Base-by-base conservation (phyloP, 2,329 filamentous ascomycete genomes). In the Zymoseptoria ardabiliae region DNA sequence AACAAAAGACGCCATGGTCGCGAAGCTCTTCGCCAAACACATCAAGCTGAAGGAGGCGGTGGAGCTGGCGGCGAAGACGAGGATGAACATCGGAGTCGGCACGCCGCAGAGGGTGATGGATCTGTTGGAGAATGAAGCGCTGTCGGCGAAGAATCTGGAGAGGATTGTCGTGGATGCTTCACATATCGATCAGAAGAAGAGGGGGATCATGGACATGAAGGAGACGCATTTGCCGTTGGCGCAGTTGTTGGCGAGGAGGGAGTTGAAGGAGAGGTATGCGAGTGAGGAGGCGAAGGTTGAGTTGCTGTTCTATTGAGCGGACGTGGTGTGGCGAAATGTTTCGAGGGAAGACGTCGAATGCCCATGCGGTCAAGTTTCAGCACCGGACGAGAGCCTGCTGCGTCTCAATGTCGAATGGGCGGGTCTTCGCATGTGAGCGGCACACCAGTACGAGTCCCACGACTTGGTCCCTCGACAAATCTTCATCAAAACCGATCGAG, bases 1-100 rank as follows among this genome's bases (percentile, higher is more conserved):
- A 71, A 86, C 82, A 56, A 91, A 94, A 72, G 85, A 90, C 8
- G 85, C 82, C 54, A 82, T 84, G 52, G 86, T 99, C 1, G 89
- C 90, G 2, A 99, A 99, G 74, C 79, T 99, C 71, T 99, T 99
- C 74, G 93, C 94, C 30, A 99, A 99, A 75, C 94, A 99, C 74
- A 96, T 99, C 79, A 99, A 99, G 76, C 76, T 99, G 10, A 84
- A 90, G 56, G 93, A 97, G 68, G 89, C 92, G 35, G 85, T 92
- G 56, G 81, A 87, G 60, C 89, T 89, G 71, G 84, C 96, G 50
- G 82, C 88, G 69, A 82, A 79, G 63, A 79, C 78, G 56, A 81
- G 80, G 62, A 90, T 91, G 11, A 90, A 91, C 25, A 89, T 97
- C 63, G 92, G 89, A 2, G 90, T 97, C 13, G 94, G 94, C 3